phyloP scores from a whole-genome alignment of 768 basidiomycete species.

The Wakefieldia striispora region DNA sequence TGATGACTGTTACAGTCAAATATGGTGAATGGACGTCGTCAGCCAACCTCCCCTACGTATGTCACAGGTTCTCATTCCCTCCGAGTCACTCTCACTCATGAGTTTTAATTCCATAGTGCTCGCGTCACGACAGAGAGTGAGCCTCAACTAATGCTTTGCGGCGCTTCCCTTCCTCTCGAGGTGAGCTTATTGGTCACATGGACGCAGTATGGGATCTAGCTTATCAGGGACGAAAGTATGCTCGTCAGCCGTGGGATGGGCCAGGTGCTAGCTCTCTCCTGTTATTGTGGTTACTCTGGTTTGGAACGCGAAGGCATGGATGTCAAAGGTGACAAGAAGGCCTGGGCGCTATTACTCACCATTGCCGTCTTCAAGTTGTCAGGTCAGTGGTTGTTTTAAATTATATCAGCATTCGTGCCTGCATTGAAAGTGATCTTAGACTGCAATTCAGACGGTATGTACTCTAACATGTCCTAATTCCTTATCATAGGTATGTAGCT shows the following conservation, averaged over 20 bases:
- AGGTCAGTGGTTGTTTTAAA: no score
- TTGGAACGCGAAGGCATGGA: conserved; percentile 45
- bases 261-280: conserved; percentile 58
- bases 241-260: conserved; percentile 83
- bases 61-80: conserved; percentile 32
- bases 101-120: conserved; percentile 43
- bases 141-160: conserved; percentile 89
- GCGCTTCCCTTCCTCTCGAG: conserved; percentile 79
- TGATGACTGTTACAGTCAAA: conserved; percentile 95
- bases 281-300: conserved; percentile 76
- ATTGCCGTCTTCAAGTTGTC: no score
- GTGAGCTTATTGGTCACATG: conserved; percentile 86
- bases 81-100: conserved; percentile 5
- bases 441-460: no score
- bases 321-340: conserved; percentile 41
- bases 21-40: conserved; percentile 87
- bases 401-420: no score
- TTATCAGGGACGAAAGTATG: conserved; percentile 78
- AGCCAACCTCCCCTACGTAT: conserved; percentile 75
- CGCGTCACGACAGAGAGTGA: conserved; percentile 84
- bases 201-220: conserved; percentile 96
- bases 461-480: no score
- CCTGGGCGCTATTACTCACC: conserved; percentile 73
- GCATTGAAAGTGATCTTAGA: no score
- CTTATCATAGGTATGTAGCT: no score